Evolutionary conservation across 148 eudicot species (phyloP), one percentile per base, ranked within the genome.

Genomic region (Tetragonia tetragonoides): DNA sequence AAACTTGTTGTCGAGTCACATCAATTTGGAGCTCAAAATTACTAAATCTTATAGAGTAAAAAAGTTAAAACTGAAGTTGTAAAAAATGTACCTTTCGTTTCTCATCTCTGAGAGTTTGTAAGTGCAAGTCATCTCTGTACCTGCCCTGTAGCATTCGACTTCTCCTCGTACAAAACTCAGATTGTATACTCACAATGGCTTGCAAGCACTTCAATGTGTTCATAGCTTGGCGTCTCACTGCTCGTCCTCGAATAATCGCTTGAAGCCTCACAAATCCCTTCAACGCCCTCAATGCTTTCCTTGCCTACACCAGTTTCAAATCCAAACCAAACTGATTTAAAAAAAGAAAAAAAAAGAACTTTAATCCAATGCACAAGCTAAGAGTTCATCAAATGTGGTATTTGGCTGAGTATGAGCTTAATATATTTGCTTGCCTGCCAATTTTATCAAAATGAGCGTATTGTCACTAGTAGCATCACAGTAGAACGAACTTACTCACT

Each of bases 241-340:
- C 87, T 66, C 84, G 73, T 42, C 97, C 97, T 57, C 97, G 80
- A 21, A 93, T 87, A 3, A 91, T 86, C 16, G 97, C 95, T 82
- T 93, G 97, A 60, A 93, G 93, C 80, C 75, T 89, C 65, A 93
- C 97, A 9, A 93, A 81, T 62, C 95, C 97, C 83, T 86, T 93
- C 77, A 93, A 73, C 73, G 97, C 97, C 24, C 92, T 74, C 74
- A 89, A 78, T 53, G 97, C 95, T 80, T 93, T 93, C 76, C 95
- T 84, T 6, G 97, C 95, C 97, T 93, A 78, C 82, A 70, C 23
- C 56, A 71, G 18, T 47, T 49, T 10, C 23, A 16, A 20, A 40
- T 28, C 34, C 34, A 0, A 38, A 21, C 66, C 62, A 14, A 56
- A 23, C 5, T 10, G 10, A 75, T 10, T 3, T 0, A 28, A 28